These are phyloP conservation scores for Mycosphaerella sp. DNA, from an alignment of 2,329 filamentous ascomycete species.

Conservation along the genomic window DNA sequence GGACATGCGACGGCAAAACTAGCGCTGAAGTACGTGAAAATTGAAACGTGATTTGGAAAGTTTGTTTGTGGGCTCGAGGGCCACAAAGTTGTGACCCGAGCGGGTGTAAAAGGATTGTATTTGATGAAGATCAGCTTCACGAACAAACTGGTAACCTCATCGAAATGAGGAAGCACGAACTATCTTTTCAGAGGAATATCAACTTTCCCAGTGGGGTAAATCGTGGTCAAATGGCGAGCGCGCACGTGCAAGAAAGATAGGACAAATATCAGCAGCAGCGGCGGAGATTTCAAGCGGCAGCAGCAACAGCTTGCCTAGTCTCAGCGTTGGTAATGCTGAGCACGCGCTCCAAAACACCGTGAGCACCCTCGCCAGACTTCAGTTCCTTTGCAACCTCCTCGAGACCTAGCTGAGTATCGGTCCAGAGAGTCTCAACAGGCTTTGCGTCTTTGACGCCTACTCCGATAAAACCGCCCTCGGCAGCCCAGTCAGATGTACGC, in stretches of 20 bases:
- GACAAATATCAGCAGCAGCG: not conserved
- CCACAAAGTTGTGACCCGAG: constrained; percentile 7
- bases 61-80: constrained; percentile 1
- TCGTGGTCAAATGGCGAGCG: constrained; percentile 1
- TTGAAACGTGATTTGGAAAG: no score
- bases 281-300: constrained; percentile 29
- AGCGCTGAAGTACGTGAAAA: no score
- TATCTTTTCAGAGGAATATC: not conserved
- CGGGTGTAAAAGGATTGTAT: constrained; percentile 11
- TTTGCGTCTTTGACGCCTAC: constrained; percentile 66
- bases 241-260: not conserved
- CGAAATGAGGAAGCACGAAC: not conserved
- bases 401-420: constrained; percentile 76
- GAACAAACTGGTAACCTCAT: not conserved
- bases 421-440: constrained; percentile 74
- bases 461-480: constrained; percentile 86
- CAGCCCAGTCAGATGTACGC: constrained; percentile 86
- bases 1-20: no score
- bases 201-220: not conserved
- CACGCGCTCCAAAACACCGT: constrained; percentile 44
- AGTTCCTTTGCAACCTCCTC: constrained; percentile 59
- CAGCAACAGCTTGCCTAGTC: constrained; percentile 39
- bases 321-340: constrained; percentile 43
- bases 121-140: constrained; percentile 3
- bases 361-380: constrained; percentile 39